Base-by-base conservation (phyloP, 1,139 yeast species). In the Diutina neorugosa region DNA sequence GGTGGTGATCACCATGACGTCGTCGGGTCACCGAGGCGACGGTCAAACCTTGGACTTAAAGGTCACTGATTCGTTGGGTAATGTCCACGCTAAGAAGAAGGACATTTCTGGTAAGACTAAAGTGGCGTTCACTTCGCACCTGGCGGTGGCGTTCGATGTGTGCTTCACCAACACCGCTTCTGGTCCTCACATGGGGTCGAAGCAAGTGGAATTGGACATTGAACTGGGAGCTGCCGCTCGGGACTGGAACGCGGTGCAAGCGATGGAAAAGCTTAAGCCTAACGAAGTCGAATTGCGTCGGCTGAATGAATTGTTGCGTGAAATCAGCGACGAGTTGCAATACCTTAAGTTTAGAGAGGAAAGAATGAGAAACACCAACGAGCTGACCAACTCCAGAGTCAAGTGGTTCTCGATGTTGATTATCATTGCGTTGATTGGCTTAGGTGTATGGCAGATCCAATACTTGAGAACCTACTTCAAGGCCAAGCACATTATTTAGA, bases 191-290 rank as follows among this genome's bases (percentile, higher is more conserved):
- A 62, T 71, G 51, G 58, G 59, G 58, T 65, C 71, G 51, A 79
- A 91, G 69, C 83, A 84, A 55, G 74, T 93, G 60, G 97, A 90
- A 65, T 75, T 93, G 63, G 97, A 91, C 60, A 86, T 93, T 55
- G 98, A 93, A 69, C 84, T 91, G 59, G 98, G 98, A 40, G 87
- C 97, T 54, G 89, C 91, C 61, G 98, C 98, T 44, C 84, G 98
- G 69, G 98, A 93, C 70, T 93, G 98, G 98, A 89, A 89, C 65
- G 90, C 94, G 27, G 76, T 90, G 58, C 97, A 91, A 72, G 91
- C 96, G 44, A 80, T 87, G 51, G 98, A 91, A 69, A 88, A 89
- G 66, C 82, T 93, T 69, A 88, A 86, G 71, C 98, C 98, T 11
- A 81, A 85, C 52, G 98, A 93, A 69, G 83, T 90, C 54, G 96